A percentile compares a stretch with the other conserved stretches of the same genome.
These are phyloP conservation scores for Sideroxylon spinosum DNA, from an alignment of 179 eudicot species.

Conservation along the genomic window DNA sequence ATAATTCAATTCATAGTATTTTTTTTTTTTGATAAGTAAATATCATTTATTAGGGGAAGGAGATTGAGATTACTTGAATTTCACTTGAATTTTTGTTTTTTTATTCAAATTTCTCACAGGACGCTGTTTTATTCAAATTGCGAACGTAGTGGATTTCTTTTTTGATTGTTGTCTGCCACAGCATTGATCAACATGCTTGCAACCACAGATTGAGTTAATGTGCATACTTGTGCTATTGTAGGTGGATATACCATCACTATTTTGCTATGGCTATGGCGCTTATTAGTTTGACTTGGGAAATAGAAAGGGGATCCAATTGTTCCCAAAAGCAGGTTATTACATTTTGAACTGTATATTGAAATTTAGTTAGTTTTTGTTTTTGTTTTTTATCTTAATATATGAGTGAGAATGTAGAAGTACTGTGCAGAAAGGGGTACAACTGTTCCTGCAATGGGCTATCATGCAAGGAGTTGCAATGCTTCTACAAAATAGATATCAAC, in stretches of 20 bases:
- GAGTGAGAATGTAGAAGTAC: background rate
- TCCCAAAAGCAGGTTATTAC: conserved; percentile 75
- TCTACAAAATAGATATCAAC: conserved; percentile 86
- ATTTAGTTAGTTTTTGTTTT: background rate
- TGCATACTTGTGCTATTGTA: conserved; percentile 19
- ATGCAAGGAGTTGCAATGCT: conserved; percentile 96
- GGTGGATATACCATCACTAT: conserved; percentile 98
- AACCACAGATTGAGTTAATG: background rate
- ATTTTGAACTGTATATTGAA: background rate
- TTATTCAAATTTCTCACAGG: background rate
- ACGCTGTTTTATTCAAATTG: background rate
- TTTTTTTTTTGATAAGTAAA: no score
- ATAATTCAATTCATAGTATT: background rate
- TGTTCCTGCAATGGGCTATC: conserved; percentile 77
- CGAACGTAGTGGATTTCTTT: background rate
- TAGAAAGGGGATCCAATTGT: conserved; percentile 81
- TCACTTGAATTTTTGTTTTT: no score
- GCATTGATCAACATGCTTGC: background rate
- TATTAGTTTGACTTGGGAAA: conserved; percentile 98
- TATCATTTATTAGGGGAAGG: no score
- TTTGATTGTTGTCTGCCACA: background rate
- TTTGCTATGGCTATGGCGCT: conserved; percentile 96
- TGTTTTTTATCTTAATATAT: background rate
- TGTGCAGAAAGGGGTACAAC: conserved; percentile 76
- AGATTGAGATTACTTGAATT: no score